Evolutionary conservation across 371 early-diverging fungal species (phyloP), one percentile per base, ranked within the genome.

Genomic region (Mucor velutinosus): DNA sequence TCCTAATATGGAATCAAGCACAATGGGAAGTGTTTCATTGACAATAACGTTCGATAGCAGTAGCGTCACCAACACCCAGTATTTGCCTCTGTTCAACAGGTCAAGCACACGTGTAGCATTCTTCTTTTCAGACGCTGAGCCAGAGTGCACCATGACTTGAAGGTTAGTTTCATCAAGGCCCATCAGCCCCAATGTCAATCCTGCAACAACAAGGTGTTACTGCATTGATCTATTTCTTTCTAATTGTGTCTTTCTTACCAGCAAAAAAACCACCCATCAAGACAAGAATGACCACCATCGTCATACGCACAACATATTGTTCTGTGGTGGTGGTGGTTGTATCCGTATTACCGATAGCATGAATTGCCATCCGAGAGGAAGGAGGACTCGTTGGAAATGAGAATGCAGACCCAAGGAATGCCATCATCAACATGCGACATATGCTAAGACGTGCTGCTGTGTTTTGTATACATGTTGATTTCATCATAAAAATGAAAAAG

Each of bases 1-100:
- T 47, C 91, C 92, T 19, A 90, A 76, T 3, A 93, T 80, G 6
- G 85, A 84, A 68, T 96, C 94, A 47, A 95, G 80, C 62, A 98
- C 87, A 56, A 98, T 94, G 2, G 99, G 99, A 60, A 98, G 78
- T 1, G 97, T 93, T 76, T 97, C 97, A 79, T 97, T 97, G 55
- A 97, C 87, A 19, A 98, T 82, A 12, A 95, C 95, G 77, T 97
- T 98, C 10, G 93, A 89, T 17, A 98, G 76, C 43, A 98, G 72
- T 37, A 98, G 77, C 3, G 97, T 96, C 0, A 95, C 95, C 2
- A 95, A 79, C 8, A 95, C 89, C 90, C 93, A 89, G 67, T 94
- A 94, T 57, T 87, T 86, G 67, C 93, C 90, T 62, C 88, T 87
- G 43, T 85, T 75, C 25, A 93, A 67, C 57, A 94, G 81, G 23